phyloP scores from a whole-genome alignment of 441 rosid species.

The Erodium moschatum region DNA sequence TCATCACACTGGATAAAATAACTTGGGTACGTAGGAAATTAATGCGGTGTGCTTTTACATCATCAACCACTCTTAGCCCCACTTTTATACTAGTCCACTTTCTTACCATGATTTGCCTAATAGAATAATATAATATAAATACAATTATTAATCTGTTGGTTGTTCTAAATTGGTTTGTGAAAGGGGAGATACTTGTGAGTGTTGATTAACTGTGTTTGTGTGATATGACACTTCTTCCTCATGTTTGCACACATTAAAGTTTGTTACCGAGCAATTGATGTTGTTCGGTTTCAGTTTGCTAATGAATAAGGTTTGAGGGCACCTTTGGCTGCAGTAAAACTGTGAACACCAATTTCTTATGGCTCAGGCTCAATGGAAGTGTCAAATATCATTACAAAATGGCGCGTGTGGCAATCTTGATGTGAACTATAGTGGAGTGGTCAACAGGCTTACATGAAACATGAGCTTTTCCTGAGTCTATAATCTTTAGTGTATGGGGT shows the following conservation, averaged over 20 bases:
- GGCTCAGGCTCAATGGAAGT: neutral
- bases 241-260: neutral
- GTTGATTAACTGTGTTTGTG: conserved; percentile 3
- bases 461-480: conserved; percentile 3
- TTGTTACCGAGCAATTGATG: neutral
- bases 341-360: neutral
- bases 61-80: conserved; percentile 4
- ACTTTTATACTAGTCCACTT: conserved; percentile 1
- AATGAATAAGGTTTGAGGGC: neutral
- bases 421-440: neutral
- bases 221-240: neutral
- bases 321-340: neutral
- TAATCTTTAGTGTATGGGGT: neutral
- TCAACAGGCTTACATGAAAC: neutral
- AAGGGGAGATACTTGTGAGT: neutral
- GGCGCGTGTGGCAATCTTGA: conserved; percentile 1
- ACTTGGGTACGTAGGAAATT: neutral
- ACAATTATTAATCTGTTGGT: neutral
- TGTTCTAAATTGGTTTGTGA: neutral
- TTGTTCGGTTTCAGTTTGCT: neutral
- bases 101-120: conserved; percentile 7
- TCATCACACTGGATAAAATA: neutral
- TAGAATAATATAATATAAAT: neutral
- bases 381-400: neutral
- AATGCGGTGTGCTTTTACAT: conserved; percentile 4